A percentile compares a stretch with the other conserved stretches of the same genome.
phyloP scores from a whole-genome alignment of 2,329 filamentous ascomycete genomes.

The Alternaria angustiovoidea region DNA sequence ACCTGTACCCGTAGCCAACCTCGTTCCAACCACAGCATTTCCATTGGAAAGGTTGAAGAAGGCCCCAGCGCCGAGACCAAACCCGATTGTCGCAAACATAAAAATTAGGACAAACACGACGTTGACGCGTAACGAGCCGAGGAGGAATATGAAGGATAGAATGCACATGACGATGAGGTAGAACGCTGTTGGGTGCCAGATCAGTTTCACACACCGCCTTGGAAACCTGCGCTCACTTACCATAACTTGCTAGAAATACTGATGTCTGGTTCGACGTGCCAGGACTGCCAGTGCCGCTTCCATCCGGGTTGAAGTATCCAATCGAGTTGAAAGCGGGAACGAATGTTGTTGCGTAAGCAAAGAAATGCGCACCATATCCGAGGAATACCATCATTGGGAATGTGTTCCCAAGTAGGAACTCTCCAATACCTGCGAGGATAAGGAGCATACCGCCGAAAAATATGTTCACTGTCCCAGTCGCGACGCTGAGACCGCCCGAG shows the following conservation, averaged over 20 bases:
- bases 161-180: slow-evolving; percentile 25
- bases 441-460: slow-evolving; percentile 25
- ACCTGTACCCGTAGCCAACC: slow-evolving; percentile 17
- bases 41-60: slow-evolving; percentile 22
- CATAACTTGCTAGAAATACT: slow-evolving; percentile 20
- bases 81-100: slow-evolving; percentile 23
- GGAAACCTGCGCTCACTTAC: slow-evolving; percentile 1
- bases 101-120: slow-evolving; percentile 28
- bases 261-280: slow-evolving; percentile 18
- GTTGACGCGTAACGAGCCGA: slow-evolving; percentile 25
- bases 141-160: slow-evolving; percentile 26
- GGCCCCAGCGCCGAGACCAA: slow-evolving; percentile 25
- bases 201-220: neutral
- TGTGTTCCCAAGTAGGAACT: slow-evolving; percentile 25
- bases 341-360: slow-evolving; percentile 25
- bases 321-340: slow-evolving; percentile 22
- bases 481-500: slow-evolving; percentile 19
- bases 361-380: slow-evolving; percentile 25
- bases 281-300: slow-evolving; percentile 23
- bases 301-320: slow-evolving; percentile 28
- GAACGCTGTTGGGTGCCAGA: slow-evolving; percentile 13
- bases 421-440: slow-evolving; percentile 21
- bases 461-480: slow-evolving; percentile 20
- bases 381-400: slow-evolving; percentile 30
- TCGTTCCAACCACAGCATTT: slow-evolving; percentile 9